Evolutionary conservation across 345 rosid genomes (phyloP), one percentile per base, ranked within the genome.

Genomic region (Eucalyptus curtisii): DNA sequence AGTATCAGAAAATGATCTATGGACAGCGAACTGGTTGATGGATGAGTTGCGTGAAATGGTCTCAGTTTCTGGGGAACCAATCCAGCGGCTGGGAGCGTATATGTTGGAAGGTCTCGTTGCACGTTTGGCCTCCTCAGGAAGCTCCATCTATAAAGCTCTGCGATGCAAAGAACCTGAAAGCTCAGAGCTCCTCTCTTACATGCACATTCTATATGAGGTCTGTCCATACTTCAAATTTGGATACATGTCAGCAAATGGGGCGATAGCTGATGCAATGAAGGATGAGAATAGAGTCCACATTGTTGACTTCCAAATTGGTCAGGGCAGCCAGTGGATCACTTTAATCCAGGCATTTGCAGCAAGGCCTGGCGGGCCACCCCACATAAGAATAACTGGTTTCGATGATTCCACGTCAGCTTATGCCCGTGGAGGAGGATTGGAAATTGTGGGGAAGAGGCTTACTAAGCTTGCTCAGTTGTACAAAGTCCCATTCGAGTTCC

Each of bases 321-420:
- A 96, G 92, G 99, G 99, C 87, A 94, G 94, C 90, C 99, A 97
- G 87, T 97, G 99, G 99, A 48, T 94, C 90, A 90, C 97, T 88
- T 96, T 97, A 50, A 95, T 97, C 90, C 99, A 96, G 90, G 99
- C 99, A 12, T 97, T 97, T 89, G 97, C 99, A 33, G 98, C 98
- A 61, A 95, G 97, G 87, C 99, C 97, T 25, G 93, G 99, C 31
- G 99, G 99, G 81, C 95, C 98, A 49, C 99, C 99, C 31, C 95
- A 89, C 90, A 96, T 97, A 79, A 93, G 97, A 33, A 95, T 97
- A 79, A 97, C 99, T 19, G 97, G 97, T 13, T 91, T 95, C 8
- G 98, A 94, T 89, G 99, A 95, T 91, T 92, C 93, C 57, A 91
- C 92, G 10, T 97, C 99, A 27, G 98, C 98, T 7, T 95, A 96